Conservation (phyloP, 108 stramenopile species). For the Cyclotella cryptica region DNA sequence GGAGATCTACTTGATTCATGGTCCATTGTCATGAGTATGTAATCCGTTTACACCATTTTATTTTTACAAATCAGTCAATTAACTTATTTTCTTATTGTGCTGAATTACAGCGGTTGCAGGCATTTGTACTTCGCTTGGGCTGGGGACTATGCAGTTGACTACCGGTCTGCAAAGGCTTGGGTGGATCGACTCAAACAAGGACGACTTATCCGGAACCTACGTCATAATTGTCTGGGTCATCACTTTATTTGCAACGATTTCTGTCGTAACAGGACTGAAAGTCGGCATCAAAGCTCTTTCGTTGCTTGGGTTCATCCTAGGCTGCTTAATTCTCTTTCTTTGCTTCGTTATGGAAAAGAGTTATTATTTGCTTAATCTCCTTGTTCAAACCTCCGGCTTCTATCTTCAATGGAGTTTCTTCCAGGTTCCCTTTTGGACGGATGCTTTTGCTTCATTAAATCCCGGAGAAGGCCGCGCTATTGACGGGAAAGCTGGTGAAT, state of each 20-base stretch:
- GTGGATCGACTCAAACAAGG: conserved; percentile 32
- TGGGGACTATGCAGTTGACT: conserved; percentile 62
- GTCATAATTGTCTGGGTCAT: conserved; percentile 59
- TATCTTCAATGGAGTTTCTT: conserved; percentile 63
- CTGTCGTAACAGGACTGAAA: conserved; percentile 64
- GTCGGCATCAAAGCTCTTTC: conserved; percentile 66
- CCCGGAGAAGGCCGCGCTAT: conserved; percentile 55
- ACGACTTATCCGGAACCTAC: conserved; percentile 20
- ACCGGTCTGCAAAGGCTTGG: conserved; percentile 53
- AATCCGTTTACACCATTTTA: too few relatives aligned
- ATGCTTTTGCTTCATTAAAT: conserved; percentile 58
- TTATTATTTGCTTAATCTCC: conserved; percentile 58
- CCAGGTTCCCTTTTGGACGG: conserved; percentile 55
- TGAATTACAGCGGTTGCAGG: too few relatives aligned
- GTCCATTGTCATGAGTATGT: conserved; percentile 66
- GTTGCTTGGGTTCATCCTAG: conserved; percentile 53
- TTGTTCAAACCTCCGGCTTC: conserved; percentile 51
- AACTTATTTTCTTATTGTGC: conserved; percentile 12
- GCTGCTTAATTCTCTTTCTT: conserved; percentile 50
- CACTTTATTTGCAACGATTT: conserved; percentile 57
- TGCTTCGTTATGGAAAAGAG: conserved; percentile 68
- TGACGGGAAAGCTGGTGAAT: conserved; percentile 50
- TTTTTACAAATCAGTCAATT: neutral
- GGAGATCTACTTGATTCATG: conserved; percentile 70
- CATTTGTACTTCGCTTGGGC: conserved; percentile 66